phyloP scores from a whole-genome alignment of 2,329 filamentous ascomycete genomes.

The Colletotrichum tamarilloi region DNA sequence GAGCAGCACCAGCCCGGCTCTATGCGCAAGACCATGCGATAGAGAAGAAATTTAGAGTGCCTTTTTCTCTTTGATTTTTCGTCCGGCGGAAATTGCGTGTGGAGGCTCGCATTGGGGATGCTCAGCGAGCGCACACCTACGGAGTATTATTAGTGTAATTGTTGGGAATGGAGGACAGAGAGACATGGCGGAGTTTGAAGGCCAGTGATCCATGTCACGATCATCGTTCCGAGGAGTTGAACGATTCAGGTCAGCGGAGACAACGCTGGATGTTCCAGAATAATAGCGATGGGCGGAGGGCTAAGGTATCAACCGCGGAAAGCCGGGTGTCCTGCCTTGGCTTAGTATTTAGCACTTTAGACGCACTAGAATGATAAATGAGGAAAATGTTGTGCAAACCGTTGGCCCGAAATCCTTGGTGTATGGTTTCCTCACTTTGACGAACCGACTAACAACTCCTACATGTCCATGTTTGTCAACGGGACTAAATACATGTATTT shows the following conservation, averaged over 20 bases:
- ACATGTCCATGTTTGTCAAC: not conserved
- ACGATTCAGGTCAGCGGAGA: not conserved
- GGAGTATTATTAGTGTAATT: not conserved
- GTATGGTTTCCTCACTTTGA: not conserved
- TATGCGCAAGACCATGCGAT: constrained; percentile 26
- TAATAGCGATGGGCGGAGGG: not conserved
- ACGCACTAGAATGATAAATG: not conserved
- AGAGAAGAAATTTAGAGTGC: not conserved
- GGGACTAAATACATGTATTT: too few species aligned
- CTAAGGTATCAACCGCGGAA: not conserved
- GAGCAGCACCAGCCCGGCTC: not conserved
- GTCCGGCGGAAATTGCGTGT: too few species aligned
- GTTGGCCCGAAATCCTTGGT: not conserved
- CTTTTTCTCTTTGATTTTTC: not conserved
- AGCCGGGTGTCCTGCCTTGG: not conserved
- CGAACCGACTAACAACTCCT: not conserved
- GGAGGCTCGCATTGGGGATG: too few species aligned
- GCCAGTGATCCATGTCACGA: not conserved
- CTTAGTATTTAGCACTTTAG: too few species aligned
- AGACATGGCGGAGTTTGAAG: not conserved
- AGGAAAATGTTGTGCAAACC: not conserved
- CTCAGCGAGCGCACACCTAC: too few species aligned
- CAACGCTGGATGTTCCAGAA: not conserved
- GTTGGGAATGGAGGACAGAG: not conserved
- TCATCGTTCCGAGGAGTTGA: not conserved